Evolutionary conservation across 2,329 filamentous ascomycete species (phyloP).

Genomic region (Calonectria pseudoturangicola): DNA sequence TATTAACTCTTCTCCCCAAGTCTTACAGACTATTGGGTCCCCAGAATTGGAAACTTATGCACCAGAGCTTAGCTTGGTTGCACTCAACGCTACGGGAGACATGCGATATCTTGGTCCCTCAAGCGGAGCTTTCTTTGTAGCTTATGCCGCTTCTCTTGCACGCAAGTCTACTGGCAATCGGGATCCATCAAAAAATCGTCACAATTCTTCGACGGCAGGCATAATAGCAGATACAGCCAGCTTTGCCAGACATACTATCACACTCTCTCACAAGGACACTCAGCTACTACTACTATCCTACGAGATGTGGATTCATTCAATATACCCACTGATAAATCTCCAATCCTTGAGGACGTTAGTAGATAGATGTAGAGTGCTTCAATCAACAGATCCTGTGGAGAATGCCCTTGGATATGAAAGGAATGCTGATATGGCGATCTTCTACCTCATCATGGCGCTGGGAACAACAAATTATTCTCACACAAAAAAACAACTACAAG

Average conservation of each 20-base stretch:
- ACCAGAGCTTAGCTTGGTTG: conserved; percentile 27
- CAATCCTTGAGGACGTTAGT: neutral
- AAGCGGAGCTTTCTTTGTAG: conserved; percentile 24
- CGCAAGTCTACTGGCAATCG: neutral
- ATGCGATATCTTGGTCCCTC: conserved; percentile 31
- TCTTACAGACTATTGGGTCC: neutral
- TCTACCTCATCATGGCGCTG: conserved; percentile 24
- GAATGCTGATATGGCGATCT: conserved; percentile 9
- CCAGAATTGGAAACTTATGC: neutral
- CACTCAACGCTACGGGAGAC: conserved; percentile 36
- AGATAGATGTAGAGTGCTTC: neutral
- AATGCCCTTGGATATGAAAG: neutral
- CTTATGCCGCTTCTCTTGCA: conserved; percentile 18
- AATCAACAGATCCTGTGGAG: neutral
- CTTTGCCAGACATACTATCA: neutral
- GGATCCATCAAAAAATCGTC: neutral
- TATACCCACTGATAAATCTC: conserved; percentile 18
- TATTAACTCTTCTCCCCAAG: neutral
- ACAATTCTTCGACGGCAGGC: neutral
- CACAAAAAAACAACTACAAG: conserved; percentile 12
- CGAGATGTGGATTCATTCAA: conserved; percentile 17
- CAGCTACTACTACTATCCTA: conserved; percentile 9
- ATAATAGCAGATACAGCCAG: neutral
- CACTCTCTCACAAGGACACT: neutral
- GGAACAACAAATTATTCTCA: conserved; percentile 22